Evolutionary conservation across 1,284 basidiomycete species (phyloP), one percentile per base, ranked within the genome.

Genomic region (Somion occarium): DNA sequence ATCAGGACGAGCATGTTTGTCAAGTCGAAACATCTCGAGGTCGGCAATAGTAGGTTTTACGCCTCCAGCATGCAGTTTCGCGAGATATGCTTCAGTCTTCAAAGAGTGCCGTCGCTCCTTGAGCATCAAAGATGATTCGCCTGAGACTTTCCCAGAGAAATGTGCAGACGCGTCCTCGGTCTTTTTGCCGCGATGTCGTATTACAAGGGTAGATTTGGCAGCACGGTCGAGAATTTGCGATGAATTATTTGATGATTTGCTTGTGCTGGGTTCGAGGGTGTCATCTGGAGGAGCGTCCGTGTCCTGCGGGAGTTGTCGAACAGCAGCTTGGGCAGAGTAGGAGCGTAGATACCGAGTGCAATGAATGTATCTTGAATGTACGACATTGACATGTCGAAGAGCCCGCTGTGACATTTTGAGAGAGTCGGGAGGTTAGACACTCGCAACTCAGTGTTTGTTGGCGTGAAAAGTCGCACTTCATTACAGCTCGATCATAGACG

Each of bases 1-100:
- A 5, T 68, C 64, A 3, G 73, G 64, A 25, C 60, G 57, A 5
- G 75, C 68, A 46, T 71, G 72, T 13, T 55, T 56, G 11, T 48
- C 45, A 5, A 80, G 80, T 50, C 71, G 74, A 55, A 72, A 74
- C 11, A 69, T 71, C 58, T 85, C 81, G 39, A 88, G 64, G 56
- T 85, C 85, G 38, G 66, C 70, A 25, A 82, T 63, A 2, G 74
- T 75, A 12, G 80, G 73, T 34, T 73, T 65, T 34, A 69, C 63
- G 41, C 73, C 73, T 27, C 69, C 67, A 39, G 68, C 65, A 47
- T 72, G 69, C 42, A 85, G 68, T 13, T 74, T 69, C 19, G 77
- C 68, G n/a, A 88, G 73, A 59, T 80, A 82, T 34, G 69, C 66
- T 51, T 82, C 74, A 3, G 13, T 50, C 51, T 41, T 50, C 44